These are phyloP conservation scores for Neopestalotiopsis clavispora DNA, from an alignment of 2,329 filamentous ascomycete species.

Conservation along the genomic window DNA sequence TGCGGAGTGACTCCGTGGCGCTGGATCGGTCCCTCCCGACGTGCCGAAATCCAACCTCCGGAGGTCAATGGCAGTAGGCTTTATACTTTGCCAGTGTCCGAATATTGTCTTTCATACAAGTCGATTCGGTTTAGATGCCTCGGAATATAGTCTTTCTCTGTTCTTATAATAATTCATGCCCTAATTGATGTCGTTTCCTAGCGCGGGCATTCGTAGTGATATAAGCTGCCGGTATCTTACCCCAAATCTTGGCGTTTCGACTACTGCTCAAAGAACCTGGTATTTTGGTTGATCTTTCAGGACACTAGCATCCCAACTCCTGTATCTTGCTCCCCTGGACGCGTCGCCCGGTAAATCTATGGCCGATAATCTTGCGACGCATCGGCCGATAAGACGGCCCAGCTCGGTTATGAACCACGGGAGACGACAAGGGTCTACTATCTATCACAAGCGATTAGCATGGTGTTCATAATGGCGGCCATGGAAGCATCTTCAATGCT, in stretches of 20 bases:
- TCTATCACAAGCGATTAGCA: not conserved
- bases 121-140: not conserved
- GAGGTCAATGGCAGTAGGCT: not conserved
- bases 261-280: not conserved
- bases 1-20: not conserved
- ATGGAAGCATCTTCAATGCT: not conserved
- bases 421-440: not conserved
- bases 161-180: too few relatives aligned
- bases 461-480: not conserved
- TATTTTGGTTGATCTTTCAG: not conserved
- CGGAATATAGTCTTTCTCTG: not conserved
- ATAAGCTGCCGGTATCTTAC: not conserved
- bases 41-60: not conserved
- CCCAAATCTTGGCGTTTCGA: not conserved
- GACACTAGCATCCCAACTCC: not conserved
- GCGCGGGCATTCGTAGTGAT: too few relatives aligned
- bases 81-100: conserved; percentile 1
- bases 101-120: not conserved
- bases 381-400: not conserved
- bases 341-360: not conserved
- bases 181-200: too few relatives aligned
- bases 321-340: not conserved
- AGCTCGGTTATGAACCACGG: not conserved
- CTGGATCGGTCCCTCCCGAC: not conserved
- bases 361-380: not conserved